Evolutionary conservation across 352 stramenopile genomes (phyloP), one percentile per base, ranked within the genome.

Genomic region (Pythium volutum): DNA sequence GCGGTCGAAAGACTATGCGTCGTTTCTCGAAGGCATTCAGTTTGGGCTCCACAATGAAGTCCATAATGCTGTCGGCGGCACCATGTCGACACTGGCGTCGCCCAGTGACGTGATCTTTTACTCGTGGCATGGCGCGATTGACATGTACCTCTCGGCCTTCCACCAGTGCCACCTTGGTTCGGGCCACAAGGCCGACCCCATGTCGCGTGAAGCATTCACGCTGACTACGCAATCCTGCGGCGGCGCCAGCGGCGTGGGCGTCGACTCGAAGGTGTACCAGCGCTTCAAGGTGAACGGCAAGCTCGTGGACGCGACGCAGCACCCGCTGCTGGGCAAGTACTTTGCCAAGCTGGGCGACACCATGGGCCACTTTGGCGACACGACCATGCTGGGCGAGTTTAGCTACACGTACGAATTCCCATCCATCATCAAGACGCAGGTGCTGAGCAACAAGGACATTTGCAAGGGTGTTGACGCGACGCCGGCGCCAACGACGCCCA

Each of bases 381-480:
- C 83, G 22, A 63, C 74, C 53, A 71, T 81, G 66, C 75, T 90
- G n/a, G 79, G 76, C 16, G 74, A 88, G 62, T 87, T 83, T 65
- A 79, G 75, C 64, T 91, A 91, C 77, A 76, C 72, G 66, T 91
- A 91, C 68, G 66, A 88, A 59, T 58, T 89, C 18, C 77, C 80
- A 5, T 71, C 78, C 46, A 53, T 88, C 27, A 66, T 88, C 45
- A 74, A 67, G 49, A 77, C 84, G 51, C 79, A 87, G 67, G 59
- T 89, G 31, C 53, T 89, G 48, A 85, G 67, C 58, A 89, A 89
- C 76, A 71, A 75, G 11, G 77, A 86, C 63, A 48, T 87, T 42
- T 89, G 79, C 62, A 74, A 76, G 52, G 77, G 75, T 48, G 81
- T 84, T 52, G 77, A 74, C 64, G 69, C 52, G 74, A 67, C 10